Base-by-base conservation (phyloP, 139 green algal genomes). In the Chlamydomonas sp. region DNA sequence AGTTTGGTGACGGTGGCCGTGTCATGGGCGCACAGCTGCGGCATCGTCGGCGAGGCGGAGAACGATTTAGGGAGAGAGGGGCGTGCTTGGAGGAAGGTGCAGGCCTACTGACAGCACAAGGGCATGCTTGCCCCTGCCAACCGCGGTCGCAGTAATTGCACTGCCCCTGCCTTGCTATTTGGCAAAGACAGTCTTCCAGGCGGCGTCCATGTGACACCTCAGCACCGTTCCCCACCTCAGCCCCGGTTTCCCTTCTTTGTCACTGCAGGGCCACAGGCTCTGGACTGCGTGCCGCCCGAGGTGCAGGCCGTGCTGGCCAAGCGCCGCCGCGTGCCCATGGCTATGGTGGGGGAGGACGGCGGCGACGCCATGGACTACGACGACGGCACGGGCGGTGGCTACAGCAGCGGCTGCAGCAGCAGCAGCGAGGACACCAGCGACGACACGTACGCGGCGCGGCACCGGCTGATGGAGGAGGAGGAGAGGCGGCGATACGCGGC, bases 401-500 rank as follows among this genome's bases (percentile, higher is more conserved):
- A 86, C 18, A 85, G 86, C 78, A 87, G 89, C 20, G 87, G 87
- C 77, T 90, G 84, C 77, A 92, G 91, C 91, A 94, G 90, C 84
- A 93, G 91, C 91, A 92, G 87, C 59, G 91, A 94, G 80, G 89
- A 94, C 73, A 94, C 87, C 3, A 89, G 86, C 63, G 91, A 94
- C 14, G 89, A 93, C 81, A 68, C 77, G 31, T 94, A 90, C 58
- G 77, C 64, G 5, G 20, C 18, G 2, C 78, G 86, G 71, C 91
- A 94, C 77, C 77, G 77, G 18, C 66, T 89, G 0, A 86, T 94
- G 87, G 87, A 90, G 87, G 87, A 91, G 59, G 89, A 92, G 80
- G 89, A 93, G 80, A 84, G 83, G 57, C 67, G 79, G 72, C 83
- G 88, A 1, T 89, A 89, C 71, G 78, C 83, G 1, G 78, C 72